Base-by-base conservation (phyloP, 1,284 basidiomycete species). In the Pulveroboletus sp. region DNA sequence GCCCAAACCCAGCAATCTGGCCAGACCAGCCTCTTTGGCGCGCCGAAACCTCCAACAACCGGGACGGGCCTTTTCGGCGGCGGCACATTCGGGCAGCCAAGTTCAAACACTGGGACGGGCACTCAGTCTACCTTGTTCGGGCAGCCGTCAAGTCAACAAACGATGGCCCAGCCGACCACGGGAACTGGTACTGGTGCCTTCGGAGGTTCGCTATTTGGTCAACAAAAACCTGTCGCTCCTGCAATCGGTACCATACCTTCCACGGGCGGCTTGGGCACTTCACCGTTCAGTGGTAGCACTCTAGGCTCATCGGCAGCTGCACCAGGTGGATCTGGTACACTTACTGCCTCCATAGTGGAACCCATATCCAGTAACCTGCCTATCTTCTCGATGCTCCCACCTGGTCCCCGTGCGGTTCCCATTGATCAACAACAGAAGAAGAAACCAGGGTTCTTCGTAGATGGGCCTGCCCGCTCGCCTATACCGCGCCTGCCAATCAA, bases 261-360 rank as follows among this genome's bases (percentile, higher is more conserved):
- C 19, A 72, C 70, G 13, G 74, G 75, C 33, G 73, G 77, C 47
- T 57, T 75, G 29, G 75, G 76, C 17, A 69, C 73, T 24, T 71
- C 75, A 33, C 56, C 85, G 12, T 86, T 88, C 62, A 79, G 82
- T 33, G 75, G 70, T 49, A 64, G 66, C 52, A 57, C 72, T 16
- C 72, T 83, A 37, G 76, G 75, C 52, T 70, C 74, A 12, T 76
- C 81, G 32, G 67, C 70, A 1, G 67, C 69, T 19, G 70, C 71
- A 53, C 71, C 74, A 46, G 74, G 69, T 42, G 72, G 76, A 26
- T 82, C 84, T 67, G 79, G 82, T 15, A 75, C 78, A 1, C 76
- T 95, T 53, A 90, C 85, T 15, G 90, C 93, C 0, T 94, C 93
- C 12, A 91, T 98, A 66, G 88, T 90, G 48, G 87, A 94, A 68